phyloP scores from a whole-genome alignment of 257 asterid species.

The Nicotiana otophora region DNA sequence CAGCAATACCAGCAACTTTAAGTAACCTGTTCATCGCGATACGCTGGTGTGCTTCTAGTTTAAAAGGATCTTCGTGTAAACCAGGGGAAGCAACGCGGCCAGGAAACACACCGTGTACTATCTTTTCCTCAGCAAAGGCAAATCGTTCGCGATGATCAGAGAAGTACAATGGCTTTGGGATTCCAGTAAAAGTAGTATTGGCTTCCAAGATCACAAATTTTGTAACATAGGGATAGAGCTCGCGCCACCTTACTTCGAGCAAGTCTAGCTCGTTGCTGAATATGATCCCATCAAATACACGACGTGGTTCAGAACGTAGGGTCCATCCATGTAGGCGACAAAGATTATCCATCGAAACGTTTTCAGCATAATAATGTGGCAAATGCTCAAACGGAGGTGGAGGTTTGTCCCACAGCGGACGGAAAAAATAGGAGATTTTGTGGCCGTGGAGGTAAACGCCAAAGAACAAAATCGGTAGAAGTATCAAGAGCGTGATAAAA shows the following conservation, averaged over 20 bases:
- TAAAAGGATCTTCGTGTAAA: conserved; percentile 57
- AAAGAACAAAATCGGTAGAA: conserved; percentile 34
- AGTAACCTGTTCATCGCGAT: conserved; percentile 60
- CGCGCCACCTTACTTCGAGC: conserved; percentile 86
- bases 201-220: conserved; percentile 84
- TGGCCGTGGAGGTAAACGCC: conserved; percentile 36
- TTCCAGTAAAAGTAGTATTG: conserved; percentile 92
- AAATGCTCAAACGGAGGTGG: conserved; percentile 55
- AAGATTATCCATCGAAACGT: conserved; percentile 67
- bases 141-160: conserved; percentile 46
- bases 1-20: conserved; percentile 50
- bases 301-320: conserved; percentile 66
- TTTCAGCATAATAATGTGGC: conserved; percentile 90
- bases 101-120: conserved; percentile 51
- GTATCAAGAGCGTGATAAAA: conserved; percentile 37
- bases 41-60: conserved; percentile 69
- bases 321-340: conserved; percentile 91
- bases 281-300: conserved; percentile 70
- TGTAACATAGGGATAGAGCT: conserved; percentile 58
- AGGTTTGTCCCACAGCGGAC: conserved; percentile 92
- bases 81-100: conserved; percentile 44
- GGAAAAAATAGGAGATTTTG: conserved; percentile 72
- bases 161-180: conserved; percentile 65
- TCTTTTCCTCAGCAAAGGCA: conserved; percentile 61
- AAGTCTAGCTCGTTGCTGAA: conserved; percentile 87